These are phyloP conservation scores for Boletus sp. DNA, from an alignment of 768 basidiomycete species.

Conservation along the genomic window DNA sequence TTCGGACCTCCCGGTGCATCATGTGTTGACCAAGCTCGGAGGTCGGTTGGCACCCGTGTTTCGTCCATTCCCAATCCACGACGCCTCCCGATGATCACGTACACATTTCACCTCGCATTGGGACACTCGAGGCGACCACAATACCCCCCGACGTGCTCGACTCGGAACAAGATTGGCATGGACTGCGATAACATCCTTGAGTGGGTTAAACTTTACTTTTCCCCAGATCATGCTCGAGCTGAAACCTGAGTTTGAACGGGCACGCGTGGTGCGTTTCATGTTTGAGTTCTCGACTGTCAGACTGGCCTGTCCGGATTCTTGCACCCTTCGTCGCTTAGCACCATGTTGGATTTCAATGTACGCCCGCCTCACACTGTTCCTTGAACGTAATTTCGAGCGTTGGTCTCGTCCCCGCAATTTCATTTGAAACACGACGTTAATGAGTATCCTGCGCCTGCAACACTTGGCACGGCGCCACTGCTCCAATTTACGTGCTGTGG, in stretches of 20 bases:
- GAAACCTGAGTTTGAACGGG: not conserved
- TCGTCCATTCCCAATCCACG: not conserved
- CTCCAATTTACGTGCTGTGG: conserved; percentile 14
- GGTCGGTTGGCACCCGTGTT: no score
- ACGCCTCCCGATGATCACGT: no score
- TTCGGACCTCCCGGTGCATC: not conserved
- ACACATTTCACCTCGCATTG: no score
- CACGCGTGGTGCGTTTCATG: not conserved
- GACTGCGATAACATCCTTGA: not conserved
- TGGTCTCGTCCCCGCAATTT: not conserved
- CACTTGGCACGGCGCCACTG: not conserved
- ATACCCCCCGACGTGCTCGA: not conserved
- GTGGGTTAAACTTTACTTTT: not conserved
- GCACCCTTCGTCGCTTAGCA: conserved; percentile 11
- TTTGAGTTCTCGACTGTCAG: not conserved
- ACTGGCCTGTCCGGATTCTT: not conserved
- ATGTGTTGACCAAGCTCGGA: no score
- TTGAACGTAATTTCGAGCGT: conserved; percentile 26
- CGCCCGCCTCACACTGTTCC: not conserved
- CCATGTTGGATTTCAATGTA: not conserved
- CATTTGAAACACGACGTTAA: not conserved
- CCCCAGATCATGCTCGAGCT: not conserved
- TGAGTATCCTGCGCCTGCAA: not conserved
- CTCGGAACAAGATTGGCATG: not conserved
- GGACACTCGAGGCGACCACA: not conserved